A percentile compares a stretch with the other conserved stretches of the same genome.
phyloP scores from a whole-genome alignment of 257 asterid species.

The Leonotis leonurus region DNA sequence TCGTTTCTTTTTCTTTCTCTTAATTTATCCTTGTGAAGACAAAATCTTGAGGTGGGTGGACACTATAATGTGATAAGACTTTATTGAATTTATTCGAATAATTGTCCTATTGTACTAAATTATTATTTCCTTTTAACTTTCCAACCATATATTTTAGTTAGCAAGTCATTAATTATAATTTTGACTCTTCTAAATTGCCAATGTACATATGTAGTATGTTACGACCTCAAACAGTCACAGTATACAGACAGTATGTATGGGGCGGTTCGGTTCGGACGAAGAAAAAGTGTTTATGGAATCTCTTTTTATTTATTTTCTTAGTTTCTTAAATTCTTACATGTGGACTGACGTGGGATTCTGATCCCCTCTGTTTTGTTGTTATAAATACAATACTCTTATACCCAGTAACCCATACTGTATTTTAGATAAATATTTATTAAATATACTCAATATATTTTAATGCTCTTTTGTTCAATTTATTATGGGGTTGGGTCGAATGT shows the following conservation, averaged over 20 bases:
- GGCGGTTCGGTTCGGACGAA: slow-evolving; percentile 15
- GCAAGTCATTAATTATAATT: neutral
- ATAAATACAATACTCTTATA: too few relatives aligned
- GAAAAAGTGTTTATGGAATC: slow-evolving; percentile 10
- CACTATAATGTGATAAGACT: slow-evolving; percentile 13
- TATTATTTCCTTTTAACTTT: slow-evolving; percentile 1
- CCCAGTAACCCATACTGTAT: too few relatives aligned
- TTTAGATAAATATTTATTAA: too few relatives aligned
- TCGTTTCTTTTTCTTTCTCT: neutral
- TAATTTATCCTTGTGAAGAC: neutral
- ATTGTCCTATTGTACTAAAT: slow-evolving; percentile 5
- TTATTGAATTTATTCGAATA: neutral
- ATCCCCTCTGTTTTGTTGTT: too few relatives aligned
- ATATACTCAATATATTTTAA: too few relatives aligned
- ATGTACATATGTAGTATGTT: neutral
- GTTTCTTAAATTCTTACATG: neutral
- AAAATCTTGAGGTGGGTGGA: slow-evolving; percentile 4
- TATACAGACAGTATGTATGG: slow-evolving; percentile 16
- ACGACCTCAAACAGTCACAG: neutral
- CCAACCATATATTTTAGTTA: neutral
- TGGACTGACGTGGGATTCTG: slow-evolving; percentile 16
- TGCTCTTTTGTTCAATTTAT: too few relatives aligned
- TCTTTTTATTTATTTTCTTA: neutral
- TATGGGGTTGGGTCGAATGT: too few relatives aligned
- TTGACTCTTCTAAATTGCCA: slow-evolving; percentile 14